These are phyloP conservation scores for Populus simonii DNA, from an alignment of 345 rosid species.

Conservation along the genomic window DNA sequence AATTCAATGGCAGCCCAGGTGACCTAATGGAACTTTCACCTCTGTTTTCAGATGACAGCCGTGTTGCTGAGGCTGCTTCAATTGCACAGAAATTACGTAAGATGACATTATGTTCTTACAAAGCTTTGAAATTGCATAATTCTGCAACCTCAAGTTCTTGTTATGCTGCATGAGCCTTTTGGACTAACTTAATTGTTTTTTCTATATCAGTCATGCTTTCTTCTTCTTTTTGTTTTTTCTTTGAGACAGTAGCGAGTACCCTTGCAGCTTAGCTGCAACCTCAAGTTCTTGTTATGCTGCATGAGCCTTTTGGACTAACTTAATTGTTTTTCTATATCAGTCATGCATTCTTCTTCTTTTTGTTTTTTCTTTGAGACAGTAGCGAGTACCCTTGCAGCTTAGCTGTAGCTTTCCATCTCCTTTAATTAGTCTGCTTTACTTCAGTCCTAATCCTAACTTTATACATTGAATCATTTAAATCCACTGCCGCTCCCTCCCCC, in stretches of 20 bases:
- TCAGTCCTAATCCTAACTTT: neutral
- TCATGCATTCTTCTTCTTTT: neutral
- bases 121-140: constrained; percentile 1
- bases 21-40: constrained; percentile 98
- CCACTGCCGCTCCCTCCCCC: neutral
- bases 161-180: neutral
- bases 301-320: neutral
- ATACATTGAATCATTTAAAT: neutral
- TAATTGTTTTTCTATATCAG: neutral
- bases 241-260: neutral
- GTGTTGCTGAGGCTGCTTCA: constrained; percentile 98
- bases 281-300: neutral
- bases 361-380: neutral
- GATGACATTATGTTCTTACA: constrained; percentile 18
- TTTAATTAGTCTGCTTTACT: neutral
- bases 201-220: neutral
- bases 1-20: constrained; percentile 97
- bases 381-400: neutral
- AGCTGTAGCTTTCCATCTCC: neutral
- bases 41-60: constrained; percentile 96
- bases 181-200: neutral
- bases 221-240: neutral
- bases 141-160: neutral
- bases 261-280: neutral
- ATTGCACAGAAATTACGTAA: constrained; percentile 96